Percentiles rank a stretch among this genome's conserved stretches.
These are phyloP conservation scores for Fagopyrum homotropicum DNA, from an alignment of 148 eudicot genomes.

Conservation along the genomic window DNA sequence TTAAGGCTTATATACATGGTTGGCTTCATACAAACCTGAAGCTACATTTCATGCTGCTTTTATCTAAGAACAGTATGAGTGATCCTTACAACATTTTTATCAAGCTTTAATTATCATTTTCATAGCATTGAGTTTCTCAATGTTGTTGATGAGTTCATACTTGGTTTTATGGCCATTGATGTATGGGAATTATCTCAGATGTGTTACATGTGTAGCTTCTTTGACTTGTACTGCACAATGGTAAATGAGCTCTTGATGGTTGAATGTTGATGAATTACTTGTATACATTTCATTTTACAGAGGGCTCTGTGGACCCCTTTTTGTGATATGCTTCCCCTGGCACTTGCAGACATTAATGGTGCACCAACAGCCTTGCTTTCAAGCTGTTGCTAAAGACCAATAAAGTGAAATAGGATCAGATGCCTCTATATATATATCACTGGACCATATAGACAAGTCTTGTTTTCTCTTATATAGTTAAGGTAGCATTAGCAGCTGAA, in stretches of 20 bases:
- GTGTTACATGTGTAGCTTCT: not conserved
- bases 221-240: not conserved
- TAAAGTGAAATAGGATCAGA: conserved; percentile 7
- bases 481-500: not conserved
- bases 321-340: not conserved
- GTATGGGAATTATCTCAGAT: not conserved
- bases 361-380: not conserved
- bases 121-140: conserved; percentile 8
- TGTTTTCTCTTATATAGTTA: not conserved
- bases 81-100: conserved; percentile 1
- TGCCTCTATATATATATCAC: not conserved
- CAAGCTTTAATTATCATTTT: not conserved
- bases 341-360: not conserved
- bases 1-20: conserved; percentile 11
- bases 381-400: not conserved
- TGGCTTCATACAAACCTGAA: not conserved
- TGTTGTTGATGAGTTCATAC: conserved; percentile 8
- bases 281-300: not conserved
- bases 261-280: not conserved
- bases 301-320: not conserved
- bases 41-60: conserved; percentile 10
- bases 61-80: not conserved
- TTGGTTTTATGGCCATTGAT: not conserved
- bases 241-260: not conserved
- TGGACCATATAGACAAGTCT: conserved; percentile 2